Evolutionary conservation across 257 asterid genomes (phyloP).

Genomic region (Lycium barbarum): DNA sequence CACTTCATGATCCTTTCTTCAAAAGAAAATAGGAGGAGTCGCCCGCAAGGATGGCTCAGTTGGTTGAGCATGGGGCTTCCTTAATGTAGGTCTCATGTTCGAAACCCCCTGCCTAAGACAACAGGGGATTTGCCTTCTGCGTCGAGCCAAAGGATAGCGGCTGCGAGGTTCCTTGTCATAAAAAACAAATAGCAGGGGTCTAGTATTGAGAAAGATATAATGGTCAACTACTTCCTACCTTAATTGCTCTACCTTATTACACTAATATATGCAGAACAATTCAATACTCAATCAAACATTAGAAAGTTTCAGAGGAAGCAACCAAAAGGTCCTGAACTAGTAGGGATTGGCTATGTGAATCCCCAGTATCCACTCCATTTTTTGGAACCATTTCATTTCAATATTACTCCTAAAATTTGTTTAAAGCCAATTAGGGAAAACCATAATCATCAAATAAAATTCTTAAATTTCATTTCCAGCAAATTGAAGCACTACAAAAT

Average conservation of each 20-base stretch:
- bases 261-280: not conserved
- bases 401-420: not conserved
- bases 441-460: not conserved
- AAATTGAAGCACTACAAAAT: not conserved
- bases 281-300: not conserved
- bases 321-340: not conserved
- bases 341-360: not conserved
- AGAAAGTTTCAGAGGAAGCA: not conserved
- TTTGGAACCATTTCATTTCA: not conserved
- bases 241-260: not conserved
- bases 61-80: no score
- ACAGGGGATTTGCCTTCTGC: no score
- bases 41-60: no score
- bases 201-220: not conserved
- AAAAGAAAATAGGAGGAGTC: no score
- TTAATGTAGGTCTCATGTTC: no score
- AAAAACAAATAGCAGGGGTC: not conserved
- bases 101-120: no score
- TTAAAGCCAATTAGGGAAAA: not conserved
- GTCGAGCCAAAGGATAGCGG: no score
- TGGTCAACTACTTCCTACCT: not conserved
- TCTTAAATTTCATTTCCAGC: constrained; percentile 18
- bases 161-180: no score
- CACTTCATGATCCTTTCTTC: not conserved
- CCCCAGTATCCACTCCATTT: no score